phyloP scores from a whole-genome alignment of 2,329 filamentous ascomycete species.

The Trichoderma endophyticum region DNA sequence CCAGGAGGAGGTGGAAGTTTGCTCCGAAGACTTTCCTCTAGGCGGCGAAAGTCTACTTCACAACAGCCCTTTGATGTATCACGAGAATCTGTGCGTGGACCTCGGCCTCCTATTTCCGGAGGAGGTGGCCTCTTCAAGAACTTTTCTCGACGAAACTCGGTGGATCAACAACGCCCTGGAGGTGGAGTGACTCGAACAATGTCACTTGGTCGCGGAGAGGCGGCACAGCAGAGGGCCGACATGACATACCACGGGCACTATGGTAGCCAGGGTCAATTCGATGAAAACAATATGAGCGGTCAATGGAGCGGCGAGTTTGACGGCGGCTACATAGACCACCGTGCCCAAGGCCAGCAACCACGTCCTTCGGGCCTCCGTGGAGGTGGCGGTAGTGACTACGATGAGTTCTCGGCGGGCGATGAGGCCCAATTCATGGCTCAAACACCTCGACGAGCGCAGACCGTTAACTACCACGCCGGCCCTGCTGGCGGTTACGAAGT shows the following conservation, averaged over 20 bases:
- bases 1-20: conserved; percentile 40
- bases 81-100: conserved; percentile 39
- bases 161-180: conserved; percentile 35
- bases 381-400: conserved; percentile 43
- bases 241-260: conserved; percentile 36
- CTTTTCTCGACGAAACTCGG: conserved; percentile 36
- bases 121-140: conserved; percentile 46
- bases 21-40: conserved; percentile 44
- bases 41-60: conserved; percentile 33
- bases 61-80: conserved; percentile 36
- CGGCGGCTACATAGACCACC: conserved; percentile 28
- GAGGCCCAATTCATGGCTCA: conserved; percentile 55
- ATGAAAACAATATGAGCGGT: conserved; percentile 56
- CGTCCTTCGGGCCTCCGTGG: conserved; percentile 37
- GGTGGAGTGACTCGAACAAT: conserved; percentile 54
- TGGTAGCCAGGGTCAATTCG: conserved; percentile 38
- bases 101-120: conserved; percentile 49
- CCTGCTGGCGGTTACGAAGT: conserved; percentile 24
- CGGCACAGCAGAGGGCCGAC: conserved; percentile 36
- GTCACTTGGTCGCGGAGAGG: conserved; percentile 57
- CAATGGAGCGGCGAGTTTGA: conserved; percentile 48
- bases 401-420: conserved; percentile 54
- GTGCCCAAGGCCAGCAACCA: conserved; percentile 20
- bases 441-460: conserved; percentile 32
- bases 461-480: conserved; percentile 27